Evolutionary conservation across 1,139 yeast species (phyloP).

Genomic region (Geotrichum restrictum): DNA sequence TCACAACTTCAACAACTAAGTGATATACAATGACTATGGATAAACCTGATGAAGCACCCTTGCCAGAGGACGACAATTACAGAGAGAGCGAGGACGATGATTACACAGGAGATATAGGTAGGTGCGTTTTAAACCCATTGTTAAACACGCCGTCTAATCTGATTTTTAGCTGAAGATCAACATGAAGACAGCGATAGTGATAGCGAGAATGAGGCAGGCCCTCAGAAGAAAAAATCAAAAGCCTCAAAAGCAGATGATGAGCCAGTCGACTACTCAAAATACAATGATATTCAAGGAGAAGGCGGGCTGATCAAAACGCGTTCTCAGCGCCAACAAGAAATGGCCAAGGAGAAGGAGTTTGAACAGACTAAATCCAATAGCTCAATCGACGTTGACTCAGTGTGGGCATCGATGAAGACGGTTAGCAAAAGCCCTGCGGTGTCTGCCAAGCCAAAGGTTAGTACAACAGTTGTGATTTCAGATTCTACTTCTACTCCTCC

Average conservation of each 20-base stretch:
- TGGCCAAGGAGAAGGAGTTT: slow-evolving; percentile 30
- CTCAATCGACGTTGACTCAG: slow-evolving; percentile 46
- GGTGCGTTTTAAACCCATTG: not conserved
- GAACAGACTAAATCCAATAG: slow-evolving; percentile 25
- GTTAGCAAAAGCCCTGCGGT: slow-evolving; percentile 10
- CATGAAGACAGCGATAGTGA: slow-evolving; percentile 28
- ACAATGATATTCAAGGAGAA: slow-evolving; percentile 46
- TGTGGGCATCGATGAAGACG: slow-evolving; percentile 52
- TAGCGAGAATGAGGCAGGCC: slow-evolving; percentile 15
- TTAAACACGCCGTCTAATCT: not conserved
- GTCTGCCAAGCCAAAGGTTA: slow-evolving; percentile 5
- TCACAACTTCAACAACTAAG: too few species aligned
- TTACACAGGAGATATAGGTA: slow-evolving; percentile 33
- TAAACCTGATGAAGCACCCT: not conserved
- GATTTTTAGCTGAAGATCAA: slow-evolving; percentile 15
- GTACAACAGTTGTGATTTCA: slow-evolving; percentile 6
- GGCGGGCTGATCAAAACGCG: slow-evolving; percentile 59
- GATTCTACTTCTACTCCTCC: not conserved
- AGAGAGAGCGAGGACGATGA: slow-evolving; percentile 66
- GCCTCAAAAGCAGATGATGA: slow-evolving; percentile 37
- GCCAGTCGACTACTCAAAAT: slow-evolving; percentile 36
- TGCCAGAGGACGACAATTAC: slow-evolving; percentile 41
- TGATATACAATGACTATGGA: slow-evolving; percentile 12
- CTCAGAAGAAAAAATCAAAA: slow-evolving; percentile 25
- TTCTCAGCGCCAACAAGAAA: slow-evolving; percentile 48